A percentile compares a stretch with the other conserved stretches of the same genome.
Evolutionary conservation across 2,329 filamentous ascomycete genomes (phyloP).

Genomic region (Epichloe coenophiala): DNA sequence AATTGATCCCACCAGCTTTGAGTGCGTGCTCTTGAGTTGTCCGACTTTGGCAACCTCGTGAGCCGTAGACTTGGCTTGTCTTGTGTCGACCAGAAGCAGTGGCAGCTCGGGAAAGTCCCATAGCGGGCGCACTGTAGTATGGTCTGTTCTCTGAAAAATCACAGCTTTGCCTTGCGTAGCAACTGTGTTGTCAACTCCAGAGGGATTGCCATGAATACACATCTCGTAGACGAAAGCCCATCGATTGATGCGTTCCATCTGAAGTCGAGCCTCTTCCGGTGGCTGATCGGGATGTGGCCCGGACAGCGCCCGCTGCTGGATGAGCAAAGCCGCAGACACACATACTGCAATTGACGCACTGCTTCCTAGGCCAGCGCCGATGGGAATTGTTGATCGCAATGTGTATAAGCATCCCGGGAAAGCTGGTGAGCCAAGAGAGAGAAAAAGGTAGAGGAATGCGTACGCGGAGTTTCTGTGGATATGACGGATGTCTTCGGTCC

Average conservation of each 20-base stretch:
- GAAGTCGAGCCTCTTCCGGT: constrained; percentile 69
- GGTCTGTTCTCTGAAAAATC: constrained; percentile 71
- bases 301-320: constrained; percentile 77
- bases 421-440: constrained; percentile 68
- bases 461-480: constrained; percentile 72
- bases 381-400: constrained; percentile 83
- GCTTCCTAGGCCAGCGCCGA: constrained; percentile 80
- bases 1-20: constrained; percentile 65
- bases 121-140: constrained; percentile 59
- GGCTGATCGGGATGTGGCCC: constrained; percentile 90
- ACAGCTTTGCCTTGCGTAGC: constrained; percentile 88
- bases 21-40: constrained; percentile 56
- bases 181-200: constrained; percentile 94
- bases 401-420: constrained; percentile 80
- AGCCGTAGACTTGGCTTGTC: constrained; percentile 72
- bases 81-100: constrained; percentile 79
- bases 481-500: constrained; percentile 60
- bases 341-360: constrained; percentile 93
- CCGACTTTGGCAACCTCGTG: constrained; percentile 79
- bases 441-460: constrained; percentile 84
- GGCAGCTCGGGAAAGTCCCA: constrained; percentile 88
- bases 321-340: constrained; percentile 65
- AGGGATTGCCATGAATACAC: constrained; percentile 95
- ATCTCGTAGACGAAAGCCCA: constrained; percentile 97
- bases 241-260: constrained; percentile 89